phyloP scores from a whole-genome alignment of 2,329 filamentous ascomycete species.

The Scopulariopsis brevicaulis region DNA sequence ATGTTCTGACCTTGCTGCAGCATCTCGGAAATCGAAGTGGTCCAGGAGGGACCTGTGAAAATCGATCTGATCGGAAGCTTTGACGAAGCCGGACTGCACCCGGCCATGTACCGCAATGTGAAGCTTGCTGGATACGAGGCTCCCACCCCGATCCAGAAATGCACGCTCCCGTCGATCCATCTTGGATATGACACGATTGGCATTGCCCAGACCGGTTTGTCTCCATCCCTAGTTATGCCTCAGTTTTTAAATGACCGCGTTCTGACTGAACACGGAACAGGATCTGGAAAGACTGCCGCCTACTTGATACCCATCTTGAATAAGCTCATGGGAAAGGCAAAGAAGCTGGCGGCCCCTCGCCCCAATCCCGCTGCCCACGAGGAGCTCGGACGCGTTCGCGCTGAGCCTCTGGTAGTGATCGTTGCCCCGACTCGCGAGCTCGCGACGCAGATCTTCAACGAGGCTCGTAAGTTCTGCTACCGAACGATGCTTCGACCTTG shows the following conservation, averaged over 20 bases:
- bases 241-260: not conserved
- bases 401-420: constrained; percentile 80
- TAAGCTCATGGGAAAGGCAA: constrained; percentile 90
- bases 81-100: constrained; percentile 71
- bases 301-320: constrained; percentile 85
- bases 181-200: constrained; percentile 74
- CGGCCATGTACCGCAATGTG: constrained; percentile 70
- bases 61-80: constrained; percentile 48
- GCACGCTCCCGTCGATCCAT: constrained; percentile 69
- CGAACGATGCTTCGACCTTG: constrained; percentile 88
- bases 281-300: constrained; percentile 91
- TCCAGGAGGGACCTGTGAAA: constrained; percentile 42
- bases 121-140: constrained; percentile 55
- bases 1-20: constrained; percentile 19
- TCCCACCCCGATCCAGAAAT: constrained; percentile 83
- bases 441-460: constrained; percentile 89
- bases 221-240: not conserved
- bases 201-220: constrained; percentile 76
- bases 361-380: constrained; percentile 48
- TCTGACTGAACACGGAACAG: constrained; percentile 30
- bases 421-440: constrained; percentile 83
- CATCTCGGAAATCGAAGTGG: constrained; percentile 40
- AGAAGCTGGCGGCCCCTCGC: constrained; percentile 69
- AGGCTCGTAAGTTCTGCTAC: constrained; percentile 86
- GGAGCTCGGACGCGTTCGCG: constrained; percentile 42